Percentiles rank a stretch among this genome's conserved stretches.
Conservation (phyloP, 2,329 filamentous ascomycete genomes). For the Chaetomiaceae sp. region DNA sequence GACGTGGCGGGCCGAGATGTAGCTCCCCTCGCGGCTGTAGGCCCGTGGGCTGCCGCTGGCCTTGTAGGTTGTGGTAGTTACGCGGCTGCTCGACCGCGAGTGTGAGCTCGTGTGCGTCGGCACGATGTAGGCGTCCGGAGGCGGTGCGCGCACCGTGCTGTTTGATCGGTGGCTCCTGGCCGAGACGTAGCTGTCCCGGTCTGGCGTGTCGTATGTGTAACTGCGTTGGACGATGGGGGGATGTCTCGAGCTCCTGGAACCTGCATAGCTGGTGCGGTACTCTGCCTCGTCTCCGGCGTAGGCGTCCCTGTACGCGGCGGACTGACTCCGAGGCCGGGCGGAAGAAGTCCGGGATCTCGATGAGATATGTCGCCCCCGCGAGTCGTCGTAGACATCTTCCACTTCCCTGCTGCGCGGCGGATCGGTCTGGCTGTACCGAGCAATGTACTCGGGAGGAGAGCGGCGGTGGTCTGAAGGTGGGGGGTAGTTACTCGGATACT, state of each 20-base stretch:
- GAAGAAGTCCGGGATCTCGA: conserved; percentile 33
- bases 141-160: conserved; percentile 32
- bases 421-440: conserved; percentile 34
- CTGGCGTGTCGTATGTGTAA: conserved; percentile 32
- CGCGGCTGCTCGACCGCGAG: conserved; percentile 30
- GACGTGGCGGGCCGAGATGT: conserved; percentile 18
- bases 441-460: conserved; percentile 33
- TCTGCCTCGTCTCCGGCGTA: conserved; percentile 38
- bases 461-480: conserved; percentile 32
- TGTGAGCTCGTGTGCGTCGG: conserved; percentile 30
- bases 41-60: conserved; percentile 17
- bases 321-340: conserved; percentile 40
- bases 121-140: conserved; percentile 15
- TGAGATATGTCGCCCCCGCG: conserved; percentile 37
- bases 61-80: conserved; percentile 25
- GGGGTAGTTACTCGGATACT: conserved; percentile 34
- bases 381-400: conserved; percentile 38
- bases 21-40: conserved; percentile 20
- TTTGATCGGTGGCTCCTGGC: conserved; percentile 37
- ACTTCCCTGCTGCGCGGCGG: conserved; percentile 28
- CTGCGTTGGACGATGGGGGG: conserved; percentile 29
- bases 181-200: conserved; percentile 43
- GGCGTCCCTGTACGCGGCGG: conserved; percentile 32
- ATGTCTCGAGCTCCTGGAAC: conserved; percentile 31
- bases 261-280: conserved; percentile 39